Base-by-base conservation (phyloP, 2,329 filamentous ascomycete genomes). In the Lecanosticta acicola region DNA sequence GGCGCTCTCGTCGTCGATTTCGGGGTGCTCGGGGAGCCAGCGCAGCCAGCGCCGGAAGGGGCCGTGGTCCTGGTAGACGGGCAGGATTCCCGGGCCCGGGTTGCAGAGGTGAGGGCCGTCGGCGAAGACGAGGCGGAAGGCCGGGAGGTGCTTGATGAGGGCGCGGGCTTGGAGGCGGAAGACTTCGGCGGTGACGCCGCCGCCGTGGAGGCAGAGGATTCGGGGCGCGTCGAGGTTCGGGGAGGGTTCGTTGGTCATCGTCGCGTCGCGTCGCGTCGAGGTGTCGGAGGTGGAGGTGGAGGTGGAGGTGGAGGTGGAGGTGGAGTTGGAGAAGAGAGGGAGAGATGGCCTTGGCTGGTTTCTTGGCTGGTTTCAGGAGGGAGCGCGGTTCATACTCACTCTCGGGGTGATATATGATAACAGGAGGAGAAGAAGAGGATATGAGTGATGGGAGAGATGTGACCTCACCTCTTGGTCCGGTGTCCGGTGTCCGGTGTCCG, bases 191-290 rank as follows among this genome's bases (percentile, higher is more conserved):
- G 84, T 88, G 53, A 83, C 80, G 50, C 85, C 85, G 58, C 85
- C 85, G 62, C 85, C 85, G 65, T 90, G 85, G n/a, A 90, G 79
- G 67, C 84, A 89, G 56, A 90, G 81, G 55, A 90, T 80, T 48
- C 85, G 81, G 2, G 84, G 84, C 33, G 55, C 47, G 35, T 55
- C 45, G 44, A 59, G 59, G 42, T 46, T 51, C 17, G 13, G 32
- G 29, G 17, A 13, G 17, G 26, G 20, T 36, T 34, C 17, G 18
- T 24, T 11, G 7, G 24, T 29, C 24, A 29, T 29, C 16, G 1
- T 39, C 34, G 17, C 24, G 35, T 4, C 13, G n/a, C 32, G 32
- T 34, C 13, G 32, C 17, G 13, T 34, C 32, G 32, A 4, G 32
- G 13, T 4, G 32, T 4, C 13, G 32, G 13, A 16, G 32, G 4